Conservation (phyloP, 495 filamentous ascomycete genomes). For the Trypethelium eluteriae region DNA sequence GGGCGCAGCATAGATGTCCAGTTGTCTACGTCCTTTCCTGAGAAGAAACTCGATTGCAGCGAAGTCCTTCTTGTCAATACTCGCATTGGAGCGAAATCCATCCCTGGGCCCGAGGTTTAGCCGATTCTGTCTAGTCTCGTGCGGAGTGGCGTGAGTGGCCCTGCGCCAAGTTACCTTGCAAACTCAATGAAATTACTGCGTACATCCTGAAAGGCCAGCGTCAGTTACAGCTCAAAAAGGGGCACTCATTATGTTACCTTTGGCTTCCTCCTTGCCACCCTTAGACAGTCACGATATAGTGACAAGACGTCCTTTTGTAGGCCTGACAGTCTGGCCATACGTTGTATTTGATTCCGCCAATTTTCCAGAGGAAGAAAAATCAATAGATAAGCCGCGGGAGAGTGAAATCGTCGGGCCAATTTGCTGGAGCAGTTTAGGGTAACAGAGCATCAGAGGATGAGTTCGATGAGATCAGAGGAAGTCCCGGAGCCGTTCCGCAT, state of each 20-base stretch:
- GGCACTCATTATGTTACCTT: conserved; percentile 42
- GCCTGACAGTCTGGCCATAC: conserved; percentile 59
- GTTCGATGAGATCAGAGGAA: conserved; percentile 8
- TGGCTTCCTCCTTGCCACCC: conserved; percentile 75
- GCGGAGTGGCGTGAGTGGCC: neutral
- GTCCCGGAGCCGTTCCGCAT: conserved; percentile 9
- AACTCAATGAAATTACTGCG: conserved; percentile 27
- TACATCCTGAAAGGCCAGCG: conserved; percentile 22
- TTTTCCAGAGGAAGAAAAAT: neutral
- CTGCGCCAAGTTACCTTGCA: conserved; percentile 25
- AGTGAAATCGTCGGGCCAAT: neutral
- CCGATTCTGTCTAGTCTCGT: conserved; percentile 2
- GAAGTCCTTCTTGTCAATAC: conserved; percentile 82
- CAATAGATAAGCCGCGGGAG: neutral
- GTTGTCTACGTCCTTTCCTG: conserved; percentile 72
- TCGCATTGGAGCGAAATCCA: conserved; percentile 67
- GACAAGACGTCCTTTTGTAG: conserved; percentile 83
- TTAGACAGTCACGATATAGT: conserved; percentile 78
- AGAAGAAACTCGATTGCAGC: conserved; percentile 78
- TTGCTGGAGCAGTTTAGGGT: neutral
- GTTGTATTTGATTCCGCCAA: neutral
- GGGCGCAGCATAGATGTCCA: conserved; percentile 75
- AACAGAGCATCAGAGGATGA: neutral
- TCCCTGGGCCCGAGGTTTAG: conserved; percentile 41
- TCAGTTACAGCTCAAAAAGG: neutral